Evolutionary conservation across 78 protist species (phyloP), one percentile per base, ranked within the genome.

Genomic region (Protostelium mycophagum): DNA sequence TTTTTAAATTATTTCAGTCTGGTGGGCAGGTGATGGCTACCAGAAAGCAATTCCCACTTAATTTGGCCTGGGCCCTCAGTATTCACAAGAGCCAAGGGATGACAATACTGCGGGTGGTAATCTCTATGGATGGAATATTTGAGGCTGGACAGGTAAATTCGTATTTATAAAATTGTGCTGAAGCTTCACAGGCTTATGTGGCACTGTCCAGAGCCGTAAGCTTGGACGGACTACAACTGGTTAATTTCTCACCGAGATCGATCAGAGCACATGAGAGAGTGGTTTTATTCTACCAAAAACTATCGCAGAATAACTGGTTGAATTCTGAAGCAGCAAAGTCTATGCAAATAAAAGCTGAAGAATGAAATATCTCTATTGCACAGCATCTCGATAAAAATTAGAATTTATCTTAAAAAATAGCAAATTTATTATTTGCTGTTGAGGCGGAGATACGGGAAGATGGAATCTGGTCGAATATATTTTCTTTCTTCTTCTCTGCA

Each of bases 51-150:
- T 25, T 97, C 28, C 98, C 98, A 9, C 89, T 97, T 28, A 93
- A 83, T 9, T 89, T 96, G 16, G 97, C 98, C 9, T 97, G 97
- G 97, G 97, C 98, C n/a, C 34, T 95, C 35, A 95, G 96, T 23
- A 95, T 97, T 63, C 98, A 97, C 86, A 97, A 97, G 88, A 35
- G 94, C 36, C 98, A 97, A 90, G 98, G 98, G 88, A 88, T 96
- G 96, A 91, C 97, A 0, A 87, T 97, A 34, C 96, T 84, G 37
- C 83, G 88, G 51, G 84, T 94, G 31, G 88, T 63, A 0, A 87
- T 95, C 29, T 28, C 39, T 35, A 39, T 97, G 29, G 35, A 39
- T 83, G 73, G 63, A 37, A 85, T 89, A 31, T 96, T 96, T 92
- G 96, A 87, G 29, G 37, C 28, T 37, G 98, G 97, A n/a, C 96